phyloP scores from a whole-genome alignment of 139 green algal species.

The Tetradesmus lagerheimii region DNA sequence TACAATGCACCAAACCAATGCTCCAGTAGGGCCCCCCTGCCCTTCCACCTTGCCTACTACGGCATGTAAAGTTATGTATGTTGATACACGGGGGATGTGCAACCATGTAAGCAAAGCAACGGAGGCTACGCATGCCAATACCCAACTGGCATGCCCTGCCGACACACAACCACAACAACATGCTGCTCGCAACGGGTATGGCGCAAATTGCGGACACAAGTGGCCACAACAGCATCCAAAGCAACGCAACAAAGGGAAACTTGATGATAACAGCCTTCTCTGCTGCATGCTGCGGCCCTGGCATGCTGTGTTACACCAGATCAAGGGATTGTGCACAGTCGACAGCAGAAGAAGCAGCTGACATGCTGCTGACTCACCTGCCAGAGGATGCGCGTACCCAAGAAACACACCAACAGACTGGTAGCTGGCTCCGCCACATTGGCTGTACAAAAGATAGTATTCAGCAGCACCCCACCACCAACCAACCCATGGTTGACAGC shows the following conservation, averaged over 20 bases:
- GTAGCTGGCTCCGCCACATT: background rate
- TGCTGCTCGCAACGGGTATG: background rate
- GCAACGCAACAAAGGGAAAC: no score
- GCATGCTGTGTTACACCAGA: background rate
- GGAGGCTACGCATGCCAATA: background rate
- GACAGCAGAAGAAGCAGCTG: no score
- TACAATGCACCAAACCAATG: background rate
- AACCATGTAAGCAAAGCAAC: background rate
- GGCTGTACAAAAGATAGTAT: background rate
- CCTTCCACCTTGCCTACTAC: background rate
- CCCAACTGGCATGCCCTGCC: background rate
- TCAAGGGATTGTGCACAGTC: no score
- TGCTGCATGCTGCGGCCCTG: background rate
- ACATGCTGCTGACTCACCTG: background rate
- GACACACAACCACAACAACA: background rate
- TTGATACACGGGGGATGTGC: background rate
- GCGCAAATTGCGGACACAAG: background rate
- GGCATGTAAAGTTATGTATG: background rate
- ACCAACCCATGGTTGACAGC: no score
- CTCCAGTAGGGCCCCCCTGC: background rate
- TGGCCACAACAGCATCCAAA: background rate
- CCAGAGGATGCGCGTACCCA: background rate
- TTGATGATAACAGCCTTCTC: background rate
- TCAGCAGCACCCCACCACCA: background rate
- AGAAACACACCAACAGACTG: background rate